A percentile compares a stretch with the other conserved stretches of the same genome.
These are phyloP conservation scores for Chytridiales sp. DNA, from an alignment of 371 early-diverging fungal genomes.

Conservation along the genomic window DNA sequence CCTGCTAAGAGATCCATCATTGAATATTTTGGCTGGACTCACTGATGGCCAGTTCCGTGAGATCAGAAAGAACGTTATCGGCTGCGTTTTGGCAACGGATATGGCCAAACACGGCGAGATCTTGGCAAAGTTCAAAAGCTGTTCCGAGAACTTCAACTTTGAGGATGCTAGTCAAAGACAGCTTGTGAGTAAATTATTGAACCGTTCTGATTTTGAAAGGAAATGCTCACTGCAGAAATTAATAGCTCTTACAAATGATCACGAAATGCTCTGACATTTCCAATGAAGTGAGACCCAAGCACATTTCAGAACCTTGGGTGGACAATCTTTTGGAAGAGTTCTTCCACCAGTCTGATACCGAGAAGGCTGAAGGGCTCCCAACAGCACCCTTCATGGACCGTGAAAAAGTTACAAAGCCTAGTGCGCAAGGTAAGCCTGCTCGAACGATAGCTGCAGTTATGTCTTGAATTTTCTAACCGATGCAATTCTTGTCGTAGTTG, in stretches of 20 bases:
- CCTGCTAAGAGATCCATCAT: constrained; percentile 39
- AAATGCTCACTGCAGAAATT: not conserved
- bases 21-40: constrained; percentile 47
- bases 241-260: constrained; percentile 51
- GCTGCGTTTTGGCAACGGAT: constrained; percentile 56
- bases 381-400: constrained; percentile 61
- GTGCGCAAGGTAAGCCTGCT: constrained; percentile 43
- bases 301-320: constrained; percentile 61
- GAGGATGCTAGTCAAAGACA: constrained; percentile 43
- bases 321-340: constrained; percentile 58
- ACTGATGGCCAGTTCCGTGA: constrained; percentile 42
- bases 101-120: constrained; percentile 58
- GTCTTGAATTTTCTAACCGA: not conserved
- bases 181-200: constrained; percentile 30
- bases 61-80: constrained; percentile 46
- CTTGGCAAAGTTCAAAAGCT: constrained; percentile 46
- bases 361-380: constrained; percentile 54
- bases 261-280: constrained; percentile 56
- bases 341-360: constrained; percentile 53
- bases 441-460: constrained; percentile 1
- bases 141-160: constrained; percentile 43
- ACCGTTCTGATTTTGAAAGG: not conserved
- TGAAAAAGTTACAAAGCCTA: constrained; percentile 54
- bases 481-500: constrained; percentile 11
- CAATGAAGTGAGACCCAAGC: constrained; percentile 52